These are phyloP conservation scores for Carex cristatella DNA, from an alignment of 176 grass and related monocot genomes.

Conservation along the genomic window DNA sequence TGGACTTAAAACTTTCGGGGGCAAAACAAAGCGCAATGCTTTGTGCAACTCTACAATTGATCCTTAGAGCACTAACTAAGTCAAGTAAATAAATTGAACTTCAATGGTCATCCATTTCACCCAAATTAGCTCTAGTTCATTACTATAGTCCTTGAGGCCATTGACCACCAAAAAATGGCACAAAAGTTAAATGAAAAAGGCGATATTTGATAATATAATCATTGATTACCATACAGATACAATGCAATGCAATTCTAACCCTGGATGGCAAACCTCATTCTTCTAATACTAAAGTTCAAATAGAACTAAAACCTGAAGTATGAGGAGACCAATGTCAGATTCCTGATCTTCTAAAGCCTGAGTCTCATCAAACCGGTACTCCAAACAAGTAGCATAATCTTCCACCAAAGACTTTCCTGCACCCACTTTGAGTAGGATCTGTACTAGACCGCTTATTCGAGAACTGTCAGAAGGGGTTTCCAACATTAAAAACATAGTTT, in stretches of 20 bases:
- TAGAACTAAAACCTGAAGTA: conserved; percentile 63
- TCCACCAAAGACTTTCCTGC: conserved; percentile 68
- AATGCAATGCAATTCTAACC: neutral
- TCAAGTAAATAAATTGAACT: neutral
- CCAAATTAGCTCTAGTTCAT: neutral
- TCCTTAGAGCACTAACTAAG: neutral
- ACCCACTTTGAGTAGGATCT: conserved; percentile 73
- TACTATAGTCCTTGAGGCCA: neutral
- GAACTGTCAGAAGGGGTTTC: conserved; percentile 47
- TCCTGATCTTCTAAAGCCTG: conserved; percentile 72
- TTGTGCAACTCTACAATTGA: neutral
- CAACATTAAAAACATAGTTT: conserved; percentile 1
- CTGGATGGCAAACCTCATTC: neutral
- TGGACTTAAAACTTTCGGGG: neutral
- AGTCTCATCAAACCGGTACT: conserved; percentile 87
- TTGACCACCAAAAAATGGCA: neutral
- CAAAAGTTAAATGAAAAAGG: neutral
- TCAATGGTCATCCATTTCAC: neutral
- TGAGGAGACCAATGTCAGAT: conserved; percentile 78
- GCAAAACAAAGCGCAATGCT: neutral
- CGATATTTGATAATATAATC: neutral
- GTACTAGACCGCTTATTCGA: conserved; percentile 75
- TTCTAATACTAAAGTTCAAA: conserved; percentile 16
- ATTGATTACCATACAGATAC: neutral
- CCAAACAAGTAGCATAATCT: conserved; percentile 92